Evolutionary conservation across 306 rosid species (phyloP), one percentile per base, ranked within the genome.

Genomic region (Malus domestica): DNA sequence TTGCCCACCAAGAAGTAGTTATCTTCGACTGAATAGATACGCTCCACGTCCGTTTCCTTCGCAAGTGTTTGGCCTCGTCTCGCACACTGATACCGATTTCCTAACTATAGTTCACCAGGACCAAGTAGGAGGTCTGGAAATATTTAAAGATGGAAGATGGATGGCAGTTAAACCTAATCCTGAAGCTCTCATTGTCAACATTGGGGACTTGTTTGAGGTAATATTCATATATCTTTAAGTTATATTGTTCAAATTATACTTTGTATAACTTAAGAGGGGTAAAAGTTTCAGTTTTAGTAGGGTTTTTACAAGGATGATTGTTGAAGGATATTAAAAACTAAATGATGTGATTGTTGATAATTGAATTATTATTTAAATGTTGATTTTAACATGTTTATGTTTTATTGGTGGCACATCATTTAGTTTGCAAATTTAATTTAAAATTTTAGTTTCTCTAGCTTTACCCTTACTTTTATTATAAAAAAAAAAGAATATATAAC

Each of bases 141-240:
- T 82, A 58, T 15, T 49, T 19, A 77, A 73, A 67, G 76, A 77
- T 35, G 81, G 72, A 44, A 73, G 14, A 35, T 82, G 85, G 85
- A 16, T 77, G 57, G 54, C 66, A 22, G 82, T 82, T n/a, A 72
- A 72, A 60, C 82, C 82, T 73, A 77, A 77, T 61, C 79, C 85
- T 4, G 27, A 51, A 10, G 82, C 85, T 42, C 72, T 82, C 8
- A 62, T 89, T 32, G 83, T 91, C 80, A 91, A 91, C 79, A 57
- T 93, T 71, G 98, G 98, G 8, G 96, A 89, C 83, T 78, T 93
- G 20, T 86, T 90, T 80, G 94, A 89, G 97, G 97, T 90, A 83
- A 49, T 15, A 49, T 16, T 49, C 19, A 2, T 49, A 15, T 49
- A 18, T 67, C 16, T 29, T 74, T 23, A 0, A 15, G n/a, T 16